Conservation (phyloP, 768 basidiomycete genomes). For the Leccinum aurantiacum region DNA sequence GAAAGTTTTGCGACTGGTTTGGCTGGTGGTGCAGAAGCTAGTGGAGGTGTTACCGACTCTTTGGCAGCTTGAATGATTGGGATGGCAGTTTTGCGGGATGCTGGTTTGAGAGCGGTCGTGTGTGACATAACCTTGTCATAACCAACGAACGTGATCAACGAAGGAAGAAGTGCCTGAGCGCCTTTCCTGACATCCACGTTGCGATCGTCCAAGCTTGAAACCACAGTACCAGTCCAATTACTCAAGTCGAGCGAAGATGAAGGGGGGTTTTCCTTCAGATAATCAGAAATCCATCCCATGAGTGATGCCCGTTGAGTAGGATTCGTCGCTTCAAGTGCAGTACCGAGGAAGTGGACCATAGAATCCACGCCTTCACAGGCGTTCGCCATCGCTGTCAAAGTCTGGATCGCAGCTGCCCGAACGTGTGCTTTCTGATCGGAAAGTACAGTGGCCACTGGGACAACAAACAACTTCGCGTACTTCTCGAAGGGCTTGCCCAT, state of each 20-base stretch:
- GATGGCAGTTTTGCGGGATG: conserved; percentile 77
- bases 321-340: conserved; percentile 82
- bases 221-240: conserved; percentile 60
- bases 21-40: conserved; percentile 31
- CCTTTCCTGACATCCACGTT: conserved; percentile 90
- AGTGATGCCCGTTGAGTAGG: conserved; percentile 83
- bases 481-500: conserved; percentile 98
- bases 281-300: conserved; percentile 76
- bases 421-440: conserved; percentile 92
- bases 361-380: conserved; percentile 84
- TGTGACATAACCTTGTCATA: conserved; percentile 86
- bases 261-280: conserved; percentile 67
- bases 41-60: conserved; percentile 36
- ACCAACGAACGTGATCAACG: conserved; percentile 70
- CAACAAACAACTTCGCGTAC: conserved; percentile 71
- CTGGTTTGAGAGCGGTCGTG: conserved; percentile 86
- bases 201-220: conserved; percentile 87
- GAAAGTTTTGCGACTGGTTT: conserved; percentile 30
- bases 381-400: conserved; percentile 78
- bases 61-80: conserved; percentile 89
- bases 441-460: conserved; percentile 79
- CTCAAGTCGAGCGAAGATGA: conserved; percentile 63
- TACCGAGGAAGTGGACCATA: conserved; percentile 74
- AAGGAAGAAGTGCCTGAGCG: conserved; percentile 78
- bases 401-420: conserved; percentile 72